Evolutionary conservation across 2,329 filamentous ascomycete genomes (phyloP).

Genomic region (Sporothrix inflata): DNA sequence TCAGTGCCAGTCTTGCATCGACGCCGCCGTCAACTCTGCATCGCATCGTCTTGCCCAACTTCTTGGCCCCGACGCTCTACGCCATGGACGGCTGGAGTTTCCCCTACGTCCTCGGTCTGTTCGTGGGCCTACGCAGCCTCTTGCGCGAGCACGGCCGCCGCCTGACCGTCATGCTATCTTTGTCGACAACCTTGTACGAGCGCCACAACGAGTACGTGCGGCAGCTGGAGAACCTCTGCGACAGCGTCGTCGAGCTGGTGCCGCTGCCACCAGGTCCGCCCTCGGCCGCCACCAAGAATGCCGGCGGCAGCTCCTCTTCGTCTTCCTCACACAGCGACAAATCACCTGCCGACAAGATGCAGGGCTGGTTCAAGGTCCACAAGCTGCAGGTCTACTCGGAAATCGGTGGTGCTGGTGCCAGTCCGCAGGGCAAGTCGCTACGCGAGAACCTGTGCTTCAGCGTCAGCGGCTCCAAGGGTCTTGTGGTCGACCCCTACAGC

Average conservation of each 20-base stretch:
- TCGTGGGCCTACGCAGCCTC: constrained; percentile 76
- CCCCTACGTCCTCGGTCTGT: constrained; percentile 73
- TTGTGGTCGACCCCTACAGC: constrained; percentile 86
- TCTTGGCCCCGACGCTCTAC: constrained; percentile 87
- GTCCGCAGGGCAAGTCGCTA: constrained; percentile 65
- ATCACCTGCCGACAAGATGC: constrained; percentile 68
- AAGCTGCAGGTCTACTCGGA: constrained; percentile 84
- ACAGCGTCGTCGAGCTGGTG: constrained; percentile 76
- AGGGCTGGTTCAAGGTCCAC: constrained; percentile 84
- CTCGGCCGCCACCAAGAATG: constrained; percentile 21
- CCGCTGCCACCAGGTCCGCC: constrained; percentile 60
- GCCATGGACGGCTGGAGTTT: constrained; percentile 70
- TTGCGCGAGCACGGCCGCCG: constrained; percentile 68
- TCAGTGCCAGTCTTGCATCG: constrained; percentile 59
- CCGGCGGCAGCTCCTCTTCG: background rate
- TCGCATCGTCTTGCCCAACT: constrained; percentile 78
- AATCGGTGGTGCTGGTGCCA: constrained; percentile 79
- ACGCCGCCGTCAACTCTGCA: constrained; percentile 68
- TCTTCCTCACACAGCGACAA: constrained; percentile 46
- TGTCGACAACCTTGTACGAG: constrained; percentile 80
- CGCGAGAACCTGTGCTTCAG: constrained; percentile 90
- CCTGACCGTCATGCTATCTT: constrained; percentile 72
- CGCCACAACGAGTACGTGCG: constrained; percentile 74
- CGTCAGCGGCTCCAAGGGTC: constrained; percentile 75
- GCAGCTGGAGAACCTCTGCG: constrained; percentile 83